Evolutionary conservation across 2,329 filamentous ascomycete species (phyloP), one percentile per base, ranked within the genome.

Genomic region (Colletotrichum endophyticum): DNA sequence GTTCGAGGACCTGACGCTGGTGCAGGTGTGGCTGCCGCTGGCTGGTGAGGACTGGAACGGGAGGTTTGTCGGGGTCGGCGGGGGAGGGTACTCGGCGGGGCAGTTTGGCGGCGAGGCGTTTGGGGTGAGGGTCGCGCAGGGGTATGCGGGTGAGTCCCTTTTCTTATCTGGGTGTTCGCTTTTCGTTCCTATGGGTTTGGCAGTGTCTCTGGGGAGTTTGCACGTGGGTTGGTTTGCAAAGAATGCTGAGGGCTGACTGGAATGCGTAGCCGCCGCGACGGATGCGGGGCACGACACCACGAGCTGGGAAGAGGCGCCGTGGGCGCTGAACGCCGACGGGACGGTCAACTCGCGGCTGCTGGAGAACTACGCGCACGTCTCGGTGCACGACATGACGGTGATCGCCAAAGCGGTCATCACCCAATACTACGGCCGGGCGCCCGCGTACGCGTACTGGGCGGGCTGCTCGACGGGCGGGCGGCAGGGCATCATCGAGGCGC

Each of bases 381-480:
- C 77, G 27, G 74, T 78, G 56, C 75, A 77, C 32, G 77, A 78
- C 44, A 73, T 87, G 57, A 86, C 88, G 0, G 83, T 88, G 9
- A 79, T 89, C 6, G 87, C 87, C 28, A 92, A 92, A 79, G 77
- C 84, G 6, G 77, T 92, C 32, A 85, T 86, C 5, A 79, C 86
- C 30, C 80, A 83, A 13, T 91, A 88, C 80, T 92, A 92, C 79
- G 83, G 84, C 30, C 76, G 80, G 1, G 83, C 86, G 6, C 82
- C 84, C 3, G 80, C 83, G 2, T 88, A 86, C 77, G 87, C 85
- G 2, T 91, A 91, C 80, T 91, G 87, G 80, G 82, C 84, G 16
- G 90, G 90, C 16, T 91, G 90, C 78, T 90, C 88, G 3, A 90
- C 88, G 0, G 90, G 91, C 16, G 91, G 91, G 1, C 84, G 91